Evolutionary conservation across 2,329 filamentous ascomycete species (phyloP).

Genomic region (Colletotrichum falcatum): DNA sequence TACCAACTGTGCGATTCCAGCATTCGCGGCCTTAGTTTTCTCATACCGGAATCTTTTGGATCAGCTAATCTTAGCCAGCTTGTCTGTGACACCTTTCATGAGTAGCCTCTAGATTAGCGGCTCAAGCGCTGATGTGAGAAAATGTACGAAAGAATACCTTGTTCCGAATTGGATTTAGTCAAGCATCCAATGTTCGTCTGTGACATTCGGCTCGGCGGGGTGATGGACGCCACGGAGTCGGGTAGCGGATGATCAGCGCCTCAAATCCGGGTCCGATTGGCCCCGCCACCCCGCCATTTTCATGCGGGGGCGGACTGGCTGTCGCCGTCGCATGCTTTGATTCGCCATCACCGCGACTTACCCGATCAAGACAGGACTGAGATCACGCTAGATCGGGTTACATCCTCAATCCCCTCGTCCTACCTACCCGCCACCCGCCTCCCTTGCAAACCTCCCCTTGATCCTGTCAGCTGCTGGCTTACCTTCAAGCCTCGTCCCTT

Average conservation of each 20-base stretch:
- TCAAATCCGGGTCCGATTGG: constrained; percentile 2
- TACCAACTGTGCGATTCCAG: neutral
- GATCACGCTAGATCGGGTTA: constrained; percentile 3
- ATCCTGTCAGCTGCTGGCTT: neutral
- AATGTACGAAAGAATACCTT: neutral
- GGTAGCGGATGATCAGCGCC: neutral
- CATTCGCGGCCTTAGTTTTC: neutral
- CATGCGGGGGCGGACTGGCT: constrained; percentile 22
- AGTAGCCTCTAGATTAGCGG: no score
- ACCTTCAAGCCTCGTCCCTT: neutral
- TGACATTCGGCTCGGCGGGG: neutral
- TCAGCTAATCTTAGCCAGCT: no score
- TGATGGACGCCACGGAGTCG: neutral
- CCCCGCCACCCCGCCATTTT: constrained; percentile 24
- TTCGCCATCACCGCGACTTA: constrained; percentile 31
- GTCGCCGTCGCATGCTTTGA: constrained; percentile 14
- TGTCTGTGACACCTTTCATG: neutral
- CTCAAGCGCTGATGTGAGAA: constrained; percentile 32
- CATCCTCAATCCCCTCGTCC: neutral
- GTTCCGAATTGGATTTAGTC: neutral
- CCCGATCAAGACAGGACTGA: constrained; percentile 23
- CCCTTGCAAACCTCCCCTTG: neutral
- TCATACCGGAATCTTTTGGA: neutral
- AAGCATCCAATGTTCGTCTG: no score
- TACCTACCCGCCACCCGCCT: neutral